Evolutionary conservation across 352 stramenopile genomes (phyloP), one percentile per base, ranked within the genome.

Genomic region (Pythium apleroticum): DNA sequence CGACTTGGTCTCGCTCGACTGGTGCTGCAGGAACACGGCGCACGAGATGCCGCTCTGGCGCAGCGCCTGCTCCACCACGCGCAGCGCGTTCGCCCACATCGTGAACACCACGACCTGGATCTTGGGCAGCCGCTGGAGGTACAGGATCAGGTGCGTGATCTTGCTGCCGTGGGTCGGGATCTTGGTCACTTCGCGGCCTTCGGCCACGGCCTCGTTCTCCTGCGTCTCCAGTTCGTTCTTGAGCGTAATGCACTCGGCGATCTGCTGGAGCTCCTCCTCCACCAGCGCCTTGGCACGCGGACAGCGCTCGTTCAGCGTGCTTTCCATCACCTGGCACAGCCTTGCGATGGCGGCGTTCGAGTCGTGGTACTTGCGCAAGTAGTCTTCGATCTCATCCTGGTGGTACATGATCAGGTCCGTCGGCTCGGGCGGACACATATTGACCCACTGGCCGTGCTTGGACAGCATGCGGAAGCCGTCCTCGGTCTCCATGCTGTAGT

Each of bases 61-160:
- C 57, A 96, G 73, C 24, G 80, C 87, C 22, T 74, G 76, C 49
- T 90, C 72, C 17, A 95, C 68, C 45, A 93, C 73, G 17, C 74
- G 71, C 33, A 96, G 63, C 8, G 77, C 84, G 41, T 71, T 77
- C 66, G 82, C 60, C 85, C 85, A 96, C 78, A 92, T 93, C 19
- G 81, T 91, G 65, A 96, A 96, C 41, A 96, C 68, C 46, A 96
- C 87, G 17, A 89, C 84, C 55, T 92, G 86, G 43, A 80, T 75
- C 15, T 58, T 78, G n/a, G 68, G 45, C 31, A 89, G 50, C 7
- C 76, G 74, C 20, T 67, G 66, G 24, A 95, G 65, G 52, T 89
- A 92, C 48, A 78, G 75, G 57, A 96, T 76, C 15, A 96, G 63
- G 11, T 80, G 66, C 28, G 77, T 78, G 46, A 90, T 87, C 68